Base-by-base conservation (phyloP, 306 rosid species). In the Vigna radiata region DNA sequence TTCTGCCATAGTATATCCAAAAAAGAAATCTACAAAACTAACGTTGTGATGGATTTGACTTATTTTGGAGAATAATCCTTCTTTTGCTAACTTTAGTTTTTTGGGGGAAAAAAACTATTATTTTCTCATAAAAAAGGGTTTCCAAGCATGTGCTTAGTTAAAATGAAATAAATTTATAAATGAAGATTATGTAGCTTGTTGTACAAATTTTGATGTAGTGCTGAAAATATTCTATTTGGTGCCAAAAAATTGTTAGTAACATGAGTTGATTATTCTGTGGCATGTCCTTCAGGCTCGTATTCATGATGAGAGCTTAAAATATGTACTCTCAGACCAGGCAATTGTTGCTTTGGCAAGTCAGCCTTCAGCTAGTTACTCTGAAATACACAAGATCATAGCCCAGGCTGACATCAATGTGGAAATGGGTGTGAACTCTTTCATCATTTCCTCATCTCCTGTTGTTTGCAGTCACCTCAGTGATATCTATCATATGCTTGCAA, bases 251-350 rank as follows among this genome's bases (percentile, higher is more conserved):
- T 69, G 9, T 39, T 47, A 50, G 61, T 37, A 60, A 59, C 80
- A 68, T 70, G 21, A 79, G 81, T 48, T 72, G 19, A 82, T 80
- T 56, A 39, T 64, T 77, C 37, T 69, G 67, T 65, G 72, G 54
- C 63, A 21, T 73, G 75, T 77, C 66, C 83, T 86, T 72, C 97
- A 92, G 98, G 97, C 98, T 77, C 97, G 97, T 16, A 76, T 95
- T 43, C 98, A 92, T 73, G 97, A 95, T 71, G 98, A 95, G 88
- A 92, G 92, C 88, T 85, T 88, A 81, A 90, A 92, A 87, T 90
- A 85, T 72, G 97, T 92, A 46, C 58, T 92, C 77, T 82, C 97
- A 65, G 97, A 95, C 79, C 98, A 90, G 73, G 95, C 96, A 72
- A 89, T 92, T 70, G 84, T 83, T 75, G 85, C 93, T 83, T 87